Conservation (phyloP, 176 grass and related monocot species). For the Triticum monococcum region DNA sequence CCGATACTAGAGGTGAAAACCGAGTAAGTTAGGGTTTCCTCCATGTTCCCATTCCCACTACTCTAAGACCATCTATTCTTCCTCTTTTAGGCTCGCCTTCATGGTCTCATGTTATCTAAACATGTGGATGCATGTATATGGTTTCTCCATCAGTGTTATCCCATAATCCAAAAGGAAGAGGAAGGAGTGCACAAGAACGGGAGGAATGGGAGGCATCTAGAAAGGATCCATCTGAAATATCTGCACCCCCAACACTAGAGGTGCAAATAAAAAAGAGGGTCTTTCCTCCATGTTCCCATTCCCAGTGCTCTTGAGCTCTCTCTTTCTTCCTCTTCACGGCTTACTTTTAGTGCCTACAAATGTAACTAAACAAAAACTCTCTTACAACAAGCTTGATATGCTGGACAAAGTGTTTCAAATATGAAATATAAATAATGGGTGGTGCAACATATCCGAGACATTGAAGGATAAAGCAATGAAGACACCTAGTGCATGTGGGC, state of each 20-base stretch:
- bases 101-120: neutral
- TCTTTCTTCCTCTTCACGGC: constrained; percentile 37
- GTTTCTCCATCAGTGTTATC: neutral
- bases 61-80: neutral
- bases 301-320: constrained; percentile 33
- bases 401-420: neutral
- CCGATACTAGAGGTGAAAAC: neutral
- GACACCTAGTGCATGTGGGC: neutral
- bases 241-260: neutral
- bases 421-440: neutral
- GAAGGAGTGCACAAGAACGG: constrained; percentile 28
- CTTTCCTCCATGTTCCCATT: constrained; percentile 46
- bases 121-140: neutral
- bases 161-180: constrained; percentile 4
- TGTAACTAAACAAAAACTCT: neutral
- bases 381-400: neutral
- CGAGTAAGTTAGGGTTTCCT: neutral
- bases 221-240: constrained; percentile 7
- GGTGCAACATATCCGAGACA: neutral
- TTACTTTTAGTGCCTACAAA: constrained; percentile 2
- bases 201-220: constrained; percentile 24
- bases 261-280: neutral
- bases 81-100: neutral
- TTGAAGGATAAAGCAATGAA: neutral
- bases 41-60: neutral